Percentiles rank a stretch among this genome's conserved stretches.
These are phyloP conservation scores for Penicillium manginii DNA, from an alignment of 495 filamentous ascomycete genomes.

Conservation along the genomic window DNA sequence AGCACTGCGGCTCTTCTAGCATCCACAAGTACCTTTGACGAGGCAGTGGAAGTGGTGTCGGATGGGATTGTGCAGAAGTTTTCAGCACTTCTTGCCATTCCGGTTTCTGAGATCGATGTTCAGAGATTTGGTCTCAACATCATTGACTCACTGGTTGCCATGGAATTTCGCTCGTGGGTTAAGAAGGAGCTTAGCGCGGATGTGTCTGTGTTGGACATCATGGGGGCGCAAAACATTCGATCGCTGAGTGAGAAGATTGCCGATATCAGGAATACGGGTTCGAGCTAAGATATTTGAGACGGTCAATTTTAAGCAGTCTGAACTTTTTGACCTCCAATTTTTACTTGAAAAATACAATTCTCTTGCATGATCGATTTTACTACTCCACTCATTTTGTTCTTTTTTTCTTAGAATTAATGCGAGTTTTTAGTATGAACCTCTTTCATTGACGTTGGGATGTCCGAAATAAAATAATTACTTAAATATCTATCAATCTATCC, in stretches of 20 bases:
- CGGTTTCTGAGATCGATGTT: conserved; percentile 45
- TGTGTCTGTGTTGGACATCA: conserved; percentile 44
- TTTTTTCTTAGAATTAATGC: too few species aligned
- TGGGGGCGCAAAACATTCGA: conserved; percentile 32
- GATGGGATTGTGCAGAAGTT: conserved; percentile 31
- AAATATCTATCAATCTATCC: too few species aligned
- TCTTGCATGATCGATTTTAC: too few species aligned
- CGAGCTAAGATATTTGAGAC: not conserved
- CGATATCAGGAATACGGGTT: not conserved
- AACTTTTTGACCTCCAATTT: too few species aligned
- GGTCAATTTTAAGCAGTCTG: not conserved
- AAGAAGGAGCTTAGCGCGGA: conserved; percentile 39
- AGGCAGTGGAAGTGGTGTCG: conserved; percentile 24
- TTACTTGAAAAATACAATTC: too few species aligned
- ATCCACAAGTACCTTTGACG: conserved; percentile 12
- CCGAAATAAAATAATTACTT: too few species aligned
- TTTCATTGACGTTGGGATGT: too few species aligned
- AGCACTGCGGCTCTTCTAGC: conserved; percentile 15
- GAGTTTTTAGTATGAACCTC: too few species aligned
- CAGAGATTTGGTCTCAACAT: conserved; percentile 36
- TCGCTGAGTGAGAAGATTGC: conserved; percentile 32
- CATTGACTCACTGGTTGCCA: conserved; percentile 51
- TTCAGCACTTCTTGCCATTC: conserved; percentile 33
- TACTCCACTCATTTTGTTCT: too few species aligned
- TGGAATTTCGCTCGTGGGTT: conserved; percentile 54